Evolutionary conservation across 148 eudicot species (phyloP).

Genomic region (Pouteria glomerata): DNA sequence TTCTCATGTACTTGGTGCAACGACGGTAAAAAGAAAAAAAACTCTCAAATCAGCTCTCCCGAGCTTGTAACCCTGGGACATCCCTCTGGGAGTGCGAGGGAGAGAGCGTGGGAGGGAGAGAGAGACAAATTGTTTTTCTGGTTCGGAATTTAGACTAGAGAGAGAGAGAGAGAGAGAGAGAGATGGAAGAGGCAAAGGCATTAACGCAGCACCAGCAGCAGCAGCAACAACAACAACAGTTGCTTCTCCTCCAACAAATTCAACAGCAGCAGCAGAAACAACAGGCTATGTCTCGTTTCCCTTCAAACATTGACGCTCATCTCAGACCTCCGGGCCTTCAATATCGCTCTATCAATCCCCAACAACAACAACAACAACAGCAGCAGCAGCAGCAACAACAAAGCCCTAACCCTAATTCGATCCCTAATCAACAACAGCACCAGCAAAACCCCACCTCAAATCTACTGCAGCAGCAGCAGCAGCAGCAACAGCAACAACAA

Average conservation of each 20-base stretch:
- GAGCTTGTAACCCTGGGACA: too few species aligned
- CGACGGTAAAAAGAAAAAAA: too few species aligned
- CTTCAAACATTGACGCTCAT: slow-evolving; percentile 75
- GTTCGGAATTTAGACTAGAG: too few species aligned
- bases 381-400: slow-evolving; percentile 12
- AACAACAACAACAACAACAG: slow-evolving; percentile 13
- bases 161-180: slow-evolving; percentile 8
- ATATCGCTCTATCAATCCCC: slow-evolving; percentile 21
- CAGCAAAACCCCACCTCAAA: slow-evolving; percentile 15
- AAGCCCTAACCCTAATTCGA: slow-evolving; percentile 22
- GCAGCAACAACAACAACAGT: slow-evolving; percentile 36
- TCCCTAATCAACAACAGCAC: slow-evolving; percentile 25
- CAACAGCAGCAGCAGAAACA: slow-evolving; percentile 35
- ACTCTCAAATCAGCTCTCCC: too few species aligned
- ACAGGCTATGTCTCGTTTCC: slow-evolving; percentile 63
- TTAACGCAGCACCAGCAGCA: slow-evolving; percentile 41
- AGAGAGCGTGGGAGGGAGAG: too few species aligned
- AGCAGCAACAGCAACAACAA: slow-evolving; percentile 22
- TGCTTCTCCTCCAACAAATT: slow-evolving; percentile 14
- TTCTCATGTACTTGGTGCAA: too few species aligned
- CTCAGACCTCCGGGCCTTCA: slow-evolving; percentile 43
- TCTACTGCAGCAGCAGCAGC: slow-evolving; percentile 27
- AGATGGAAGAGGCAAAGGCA: slow-evolving; percentile 50
- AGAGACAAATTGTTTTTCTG: too few species aligned
- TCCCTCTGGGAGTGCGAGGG: too few species aligned